phyloP scores from a whole-genome alignment of 306 rosid species.

The Senna siamea region DNA sequence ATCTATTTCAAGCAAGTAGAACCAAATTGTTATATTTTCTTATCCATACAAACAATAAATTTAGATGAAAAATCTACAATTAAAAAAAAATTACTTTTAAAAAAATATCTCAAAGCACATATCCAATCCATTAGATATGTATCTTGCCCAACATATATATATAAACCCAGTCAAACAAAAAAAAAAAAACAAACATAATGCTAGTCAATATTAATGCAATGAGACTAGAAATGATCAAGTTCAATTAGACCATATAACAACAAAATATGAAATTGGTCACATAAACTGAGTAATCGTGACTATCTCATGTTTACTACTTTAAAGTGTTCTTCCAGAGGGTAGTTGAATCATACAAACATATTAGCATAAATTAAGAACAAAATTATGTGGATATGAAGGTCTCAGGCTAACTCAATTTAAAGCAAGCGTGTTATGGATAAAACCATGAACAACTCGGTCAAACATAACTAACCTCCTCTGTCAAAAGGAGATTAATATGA shows the following conservation, averaged over 20 bases:
- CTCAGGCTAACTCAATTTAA: not conserved
- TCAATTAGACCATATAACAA: not conserved
- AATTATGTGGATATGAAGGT: not conserved
- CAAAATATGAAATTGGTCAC: not conserved
- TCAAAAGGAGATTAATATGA: not conserved
- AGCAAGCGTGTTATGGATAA: not conserved
- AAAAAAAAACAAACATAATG: not conserved
- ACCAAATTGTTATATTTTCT: not conserved
- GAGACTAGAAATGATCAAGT: not conserved
- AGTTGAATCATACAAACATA: not conserved
- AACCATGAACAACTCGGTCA: not conserved
- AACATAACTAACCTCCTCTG: not conserved
- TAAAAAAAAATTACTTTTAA: not conserved
- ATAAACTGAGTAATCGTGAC: not conserved
- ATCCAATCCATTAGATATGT: not conserved
- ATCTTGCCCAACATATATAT: not conserved
- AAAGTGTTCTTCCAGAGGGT: not conserved
- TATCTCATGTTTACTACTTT: not conserved
- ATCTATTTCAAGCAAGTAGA: not conserved
- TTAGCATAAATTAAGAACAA: not conserved
- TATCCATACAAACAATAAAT: not conserved
- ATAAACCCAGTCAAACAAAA: constrained; percentile 4
- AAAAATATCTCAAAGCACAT: not conserved
- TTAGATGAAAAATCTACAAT: not conserved
- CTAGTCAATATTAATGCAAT: not conserved